Base-by-base conservation (phyloP, 2,329 filamentous ascomycete species). In the Pyricularia sp. region DNA sequence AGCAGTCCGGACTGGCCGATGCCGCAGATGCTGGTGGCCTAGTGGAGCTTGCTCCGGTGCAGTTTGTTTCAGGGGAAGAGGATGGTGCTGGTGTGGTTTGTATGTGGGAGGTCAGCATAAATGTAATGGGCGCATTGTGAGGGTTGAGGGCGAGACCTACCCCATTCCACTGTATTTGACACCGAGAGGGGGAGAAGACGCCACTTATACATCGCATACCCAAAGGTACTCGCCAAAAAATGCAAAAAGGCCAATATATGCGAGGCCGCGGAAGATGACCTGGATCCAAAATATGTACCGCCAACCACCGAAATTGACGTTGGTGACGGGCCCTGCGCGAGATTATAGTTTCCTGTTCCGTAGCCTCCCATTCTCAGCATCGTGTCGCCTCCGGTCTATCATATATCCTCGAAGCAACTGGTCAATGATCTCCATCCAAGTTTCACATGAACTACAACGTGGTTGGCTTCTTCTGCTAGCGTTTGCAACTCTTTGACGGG, bases 281-380 rank as follows among this genome's bases (percentile, higher is more conserved):
- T 84, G 82, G 16, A 84, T 82, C 82, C 82, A 85, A 70, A 83
- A 85, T 68, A 85, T 84, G 68, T 79, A 77, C 1, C 82, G 75
- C 82, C 82, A 85, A 24, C 82, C 82, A 0, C 71, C 73, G 0
- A 75, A 67, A 63, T 74, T 74, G 13, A 76, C 70, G 66, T 82
- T 81, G 0, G 82, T 83, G 2, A 83, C 78, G 8, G 77, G 81
- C 2, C 82, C 82, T 7, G 81, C 80, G 30, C 78, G 4, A 84
- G 74, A 13, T 74, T 72, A 13, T 80, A 82, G 19, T 82, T 72
- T 0, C 80, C 82, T 65, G 12, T 35, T 35, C 33, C 33, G 33
- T 13, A 9, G 33, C 79, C 82, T 64, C 84, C 82, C 3, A 84
- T 73, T 81, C 62, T 75, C 76, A 82, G 84, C 85, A 2, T 78